These are phyloP conservation scores for Fraxinus excelsior DNA, from an alignment of 257 asterid genomes.

Conservation along the genomic window DNA sequence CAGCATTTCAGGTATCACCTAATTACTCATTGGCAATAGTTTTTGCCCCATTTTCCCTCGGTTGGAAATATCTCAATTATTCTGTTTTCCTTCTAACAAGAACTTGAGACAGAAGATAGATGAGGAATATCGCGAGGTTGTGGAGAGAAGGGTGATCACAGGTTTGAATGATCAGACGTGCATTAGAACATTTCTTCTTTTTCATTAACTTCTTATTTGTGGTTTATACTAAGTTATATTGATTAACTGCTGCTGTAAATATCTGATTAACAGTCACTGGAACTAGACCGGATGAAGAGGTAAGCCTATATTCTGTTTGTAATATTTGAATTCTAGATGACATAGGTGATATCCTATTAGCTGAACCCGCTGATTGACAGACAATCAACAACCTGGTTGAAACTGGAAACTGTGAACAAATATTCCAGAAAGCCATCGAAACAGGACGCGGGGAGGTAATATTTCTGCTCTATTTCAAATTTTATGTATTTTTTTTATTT, in stretches of 20 bases:
- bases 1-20: constrained; percentile 70
- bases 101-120: constrained; percentile 71
- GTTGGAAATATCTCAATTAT: background rate
- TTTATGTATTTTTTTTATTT: background rate
- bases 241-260: constrained; percentile 8
- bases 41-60: background rate
- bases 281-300: constrained; percentile 87
- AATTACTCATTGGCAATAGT: background rate
- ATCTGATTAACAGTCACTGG: constrained; percentile 64
- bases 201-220: background rate
- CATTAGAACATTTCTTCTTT: background rate
- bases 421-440: constrained; percentile 83
- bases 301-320: constrained; percentile 31
- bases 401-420: constrained; percentile 88
- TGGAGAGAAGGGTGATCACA: constrained; percentile 86
- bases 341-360: constrained; percentile 17
- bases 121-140: constrained; percentile 88
- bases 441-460: constrained; percentile 76
- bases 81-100: constrained; percentile 39
- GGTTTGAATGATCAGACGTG: constrained; percentile 38
- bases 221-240: constrained; percentile 17
- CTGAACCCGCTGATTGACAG: constrained; percentile 40
- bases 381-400: constrained; percentile 79
- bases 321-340: background rate
- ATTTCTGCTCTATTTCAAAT: background rate